Evolutionary conservation across 495 filamentous ascomycete species (phyloP).

Genomic region (Podospora conica): DNA sequence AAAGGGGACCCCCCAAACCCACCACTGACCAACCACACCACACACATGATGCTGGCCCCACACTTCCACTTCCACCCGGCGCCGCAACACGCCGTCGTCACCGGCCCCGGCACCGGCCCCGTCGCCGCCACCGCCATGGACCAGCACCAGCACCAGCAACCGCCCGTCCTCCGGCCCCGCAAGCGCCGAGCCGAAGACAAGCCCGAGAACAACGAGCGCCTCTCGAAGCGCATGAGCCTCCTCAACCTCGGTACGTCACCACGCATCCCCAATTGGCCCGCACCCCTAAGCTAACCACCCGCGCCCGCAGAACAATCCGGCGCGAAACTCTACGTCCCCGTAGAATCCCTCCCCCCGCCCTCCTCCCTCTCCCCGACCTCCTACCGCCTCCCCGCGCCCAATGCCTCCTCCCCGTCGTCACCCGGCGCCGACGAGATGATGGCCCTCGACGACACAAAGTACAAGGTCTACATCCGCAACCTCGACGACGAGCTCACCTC

Average conservation of each 20-base stretch:
- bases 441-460: constrained; percentile 80
- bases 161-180: constrained; percentile 22
- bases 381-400: background rate
- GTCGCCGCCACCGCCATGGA: constrained; percentile 9
- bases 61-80: constrained; percentile 6
- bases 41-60: constrained; percentile 5
- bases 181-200: constrained; percentile 50
- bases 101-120: background rate
- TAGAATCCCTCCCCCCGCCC: constrained; percentile 32
- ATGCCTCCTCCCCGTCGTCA: background rate
- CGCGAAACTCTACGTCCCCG: constrained; percentile 50
- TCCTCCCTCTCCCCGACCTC: background rate
- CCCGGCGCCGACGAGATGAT: constrained; percentile 55
- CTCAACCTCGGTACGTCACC: constrained; percentile 68
- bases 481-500: constrained; percentile 75
- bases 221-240: constrained; percentile 73
- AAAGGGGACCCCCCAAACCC: background rate
- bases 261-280: background rate
- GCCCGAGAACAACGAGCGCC: constrained; percentile 46
- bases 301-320: constrained; percentile 44
- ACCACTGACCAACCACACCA: background rate
- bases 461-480: constrained; percentile 85
- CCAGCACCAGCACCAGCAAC: background rate
- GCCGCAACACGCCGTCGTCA: background rate
- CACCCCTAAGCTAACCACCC: background rate